A percentile compares a stretch with the other conserved stretches of the same genome.
Evolutionary conservation across 257 asterid genomes (phyloP).

Genomic region (Knoxia roxburghii): DNA sequence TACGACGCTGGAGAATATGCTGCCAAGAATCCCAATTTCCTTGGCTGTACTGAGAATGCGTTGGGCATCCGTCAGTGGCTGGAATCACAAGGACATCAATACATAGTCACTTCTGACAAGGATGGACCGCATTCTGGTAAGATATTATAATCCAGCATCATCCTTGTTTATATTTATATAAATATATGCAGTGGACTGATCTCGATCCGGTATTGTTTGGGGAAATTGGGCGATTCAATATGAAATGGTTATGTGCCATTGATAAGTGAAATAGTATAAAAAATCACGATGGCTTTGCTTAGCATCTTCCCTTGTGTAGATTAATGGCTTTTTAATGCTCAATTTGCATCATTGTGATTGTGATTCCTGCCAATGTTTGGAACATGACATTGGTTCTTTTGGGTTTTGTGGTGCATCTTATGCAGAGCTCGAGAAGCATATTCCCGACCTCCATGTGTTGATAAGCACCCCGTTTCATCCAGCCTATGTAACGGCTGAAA

Average conservation of each 20-base stretch:
- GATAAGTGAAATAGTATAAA: too few relatives aligned
- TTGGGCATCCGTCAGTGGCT: slow-evolving; percentile 93
- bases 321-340: too few relatives aligned
- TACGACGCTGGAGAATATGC: slow-evolving; percentile 90
- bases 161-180: not conserved
- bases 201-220: too few relatives aligned
- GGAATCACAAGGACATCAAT: slow-evolving; percentile 84
- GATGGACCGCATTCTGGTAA: slow-evolving; percentile 87
- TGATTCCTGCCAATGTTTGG: not conserved
- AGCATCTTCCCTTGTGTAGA: not conserved
- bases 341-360: not conserved
- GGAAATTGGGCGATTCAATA: not conserved
- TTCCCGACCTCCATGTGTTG: slow-evolving; percentile 87
- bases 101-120: slow-evolving; percentile 86
- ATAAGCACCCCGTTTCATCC: slow-evolving; percentile 98
- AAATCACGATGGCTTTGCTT: too few relatives aligned
- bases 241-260: not conserved
- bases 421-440: slow-evolving; percentile 94
- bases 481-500: slow-evolving; percentile 92
- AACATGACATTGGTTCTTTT: not conserved
- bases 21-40: slow-evolving; percentile 75
- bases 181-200: not conserved
- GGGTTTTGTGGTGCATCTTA: slow-evolving; percentile 10
- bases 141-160: slow-evolving; percentile 9
- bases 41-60: slow-evolving; percentile 83